Conservation (phyloP, 2,329 filamentous ascomycete species). For the Cladosporium phlei region DNA sequence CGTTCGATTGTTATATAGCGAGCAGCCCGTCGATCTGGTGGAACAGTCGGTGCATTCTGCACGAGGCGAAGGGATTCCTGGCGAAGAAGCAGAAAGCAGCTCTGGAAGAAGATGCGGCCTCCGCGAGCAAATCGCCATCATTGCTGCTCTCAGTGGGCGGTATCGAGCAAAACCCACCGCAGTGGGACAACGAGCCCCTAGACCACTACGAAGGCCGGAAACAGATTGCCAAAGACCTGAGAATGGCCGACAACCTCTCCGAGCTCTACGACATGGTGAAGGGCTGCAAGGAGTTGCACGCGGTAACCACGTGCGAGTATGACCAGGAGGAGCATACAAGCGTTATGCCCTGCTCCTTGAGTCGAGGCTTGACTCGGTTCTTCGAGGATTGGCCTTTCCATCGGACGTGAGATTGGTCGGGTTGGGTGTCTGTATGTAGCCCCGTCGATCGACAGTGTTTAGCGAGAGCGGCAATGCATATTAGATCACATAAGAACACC, state of each 20-base stretch:
- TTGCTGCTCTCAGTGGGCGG: conserved; percentile 35
- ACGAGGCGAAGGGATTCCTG: conserved; percentile 17
- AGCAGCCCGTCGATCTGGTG: conserved; percentile 48
- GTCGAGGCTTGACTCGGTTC: conserved; percentile 15
- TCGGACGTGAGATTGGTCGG: too few species aligned
- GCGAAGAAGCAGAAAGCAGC: conserved; percentile 30
- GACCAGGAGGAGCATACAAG: conserved; percentile 32
- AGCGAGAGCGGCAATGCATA: too few species aligned
- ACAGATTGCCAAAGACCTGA: conserved; percentile 15
- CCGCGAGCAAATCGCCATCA: conserved; percentile 14
- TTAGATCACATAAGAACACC: too few species aligned
- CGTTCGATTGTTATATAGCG: conserved; percentile 44
- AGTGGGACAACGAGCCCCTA: conserved; percentile 26
- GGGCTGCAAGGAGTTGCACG: conserved; percentile 14
- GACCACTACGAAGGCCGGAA: conserved; percentile 30
- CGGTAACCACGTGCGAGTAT: conserved; percentile 22
- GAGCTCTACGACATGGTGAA: conserved; percentile 21
- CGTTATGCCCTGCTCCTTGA: conserved; percentile 29
- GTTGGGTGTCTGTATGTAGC: not conserved
- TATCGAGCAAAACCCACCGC: conserved; percentile 31
- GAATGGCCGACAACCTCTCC: conserved; percentile 28
- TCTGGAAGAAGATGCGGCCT: conserved; percentile 7
- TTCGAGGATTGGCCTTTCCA: conserved; percentile 15
- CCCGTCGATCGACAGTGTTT: conserved; percentile 1
- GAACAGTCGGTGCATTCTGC: conserved; percentile 39